phyloP scores from a whole-genome alignment of 768 basidiomycete genomes.

The Plicaturopsis crispa region DNA sequence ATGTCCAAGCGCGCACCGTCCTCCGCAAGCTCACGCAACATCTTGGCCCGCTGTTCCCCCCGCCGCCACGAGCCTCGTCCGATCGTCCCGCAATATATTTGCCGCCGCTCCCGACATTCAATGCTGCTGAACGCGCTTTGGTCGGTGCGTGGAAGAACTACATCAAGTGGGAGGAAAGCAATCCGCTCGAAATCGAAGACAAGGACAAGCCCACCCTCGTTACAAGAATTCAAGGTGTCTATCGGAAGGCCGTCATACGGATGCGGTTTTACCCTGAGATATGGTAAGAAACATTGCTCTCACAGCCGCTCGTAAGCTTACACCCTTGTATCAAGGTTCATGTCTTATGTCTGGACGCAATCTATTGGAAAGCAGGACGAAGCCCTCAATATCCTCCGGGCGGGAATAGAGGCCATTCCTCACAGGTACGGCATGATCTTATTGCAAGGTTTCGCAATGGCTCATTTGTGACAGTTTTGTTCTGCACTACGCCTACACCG shows the following conservation, averaged over 20 bases:
- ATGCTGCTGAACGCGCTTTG: conserved; percentile 59
- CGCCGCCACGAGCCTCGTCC: conserved; percentile 32
- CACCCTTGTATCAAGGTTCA: conserved; percentile 53
- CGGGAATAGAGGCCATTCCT: conserved; percentile 85
- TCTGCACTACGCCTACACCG: conserved; percentile 85
- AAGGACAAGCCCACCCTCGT: conserved; percentile 64
- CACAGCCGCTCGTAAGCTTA: conserved; percentile 5
- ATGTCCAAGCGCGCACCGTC: conserved; percentile 92
- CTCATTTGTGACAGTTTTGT: conserved; percentile 51
- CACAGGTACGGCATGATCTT: conserved; percentile 41
- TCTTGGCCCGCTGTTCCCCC: conserved; percentile 45
- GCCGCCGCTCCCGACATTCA: conserved; percentile 68
- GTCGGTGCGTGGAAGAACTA: conserved; percentile 90
- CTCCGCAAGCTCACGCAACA: conserved; percentile 78
- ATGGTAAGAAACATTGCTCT: conserved; percentile 47
- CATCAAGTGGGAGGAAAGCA: conserved; percentile 91
- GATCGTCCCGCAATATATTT: conserved; percentile 44
- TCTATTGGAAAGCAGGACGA: conserved; percentile 76
- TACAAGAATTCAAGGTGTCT: conserved; percentile 70
- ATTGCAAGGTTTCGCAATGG: conserved; percentile 1
- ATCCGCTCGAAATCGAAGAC: conserved; percentile 89
- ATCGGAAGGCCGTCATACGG: conserved; percentile 82
- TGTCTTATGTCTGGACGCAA: conserved; percentile 81
- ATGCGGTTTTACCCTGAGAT: conserved; percentile 96
- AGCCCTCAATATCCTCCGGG: conserved; percentile 68